Conservation (phyloP, 148 eudicot genomes). For the Amaranthus palmeri region DNA sequence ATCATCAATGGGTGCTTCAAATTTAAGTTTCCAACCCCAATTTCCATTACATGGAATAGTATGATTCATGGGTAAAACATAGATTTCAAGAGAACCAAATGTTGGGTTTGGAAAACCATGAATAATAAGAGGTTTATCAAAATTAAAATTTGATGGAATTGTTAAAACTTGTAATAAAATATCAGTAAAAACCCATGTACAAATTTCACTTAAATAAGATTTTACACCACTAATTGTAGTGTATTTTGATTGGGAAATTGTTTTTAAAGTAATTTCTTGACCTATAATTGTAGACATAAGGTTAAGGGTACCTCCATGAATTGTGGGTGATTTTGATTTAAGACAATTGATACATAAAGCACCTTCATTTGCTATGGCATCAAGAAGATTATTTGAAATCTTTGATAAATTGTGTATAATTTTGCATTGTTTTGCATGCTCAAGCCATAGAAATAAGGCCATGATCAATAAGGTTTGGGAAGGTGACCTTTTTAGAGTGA, state of each 20-base stretch:
- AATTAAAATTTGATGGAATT: neutral
- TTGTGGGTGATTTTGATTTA: constrained; percentile 15
- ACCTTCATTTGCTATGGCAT: constrained; percentile 31
- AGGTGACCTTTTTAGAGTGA: constrained; percentile 21
- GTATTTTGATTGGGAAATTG: constrained; percentile 20
- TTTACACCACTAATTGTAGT: constrained; percentile 33
- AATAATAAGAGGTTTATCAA: neutral
- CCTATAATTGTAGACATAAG: constrained; percentile 19
- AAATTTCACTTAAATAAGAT: constrained; percentile 21
- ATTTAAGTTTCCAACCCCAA: constrained; percentile 27
- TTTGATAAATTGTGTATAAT: constrained; percentile 7
- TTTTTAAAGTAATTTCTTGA: constrained; percentile 13
- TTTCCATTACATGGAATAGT: neutral
- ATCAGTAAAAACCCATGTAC: constrained; percentile 33
- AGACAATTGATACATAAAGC: constrained; percentile 25
- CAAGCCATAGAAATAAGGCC: constrained; percentile 38
- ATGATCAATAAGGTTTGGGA: constrained; percentile 29
- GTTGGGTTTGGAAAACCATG: constrained; percentile 24
- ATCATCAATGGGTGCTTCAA: constrained; percentile 29
- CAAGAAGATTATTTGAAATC: constrained; percentile 19
- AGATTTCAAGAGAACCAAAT: constrained; percentile 26
- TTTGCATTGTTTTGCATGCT: constrained; percentile 12
- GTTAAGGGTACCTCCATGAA: constrained; percentile 17
- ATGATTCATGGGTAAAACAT: constrained; percentile 1
- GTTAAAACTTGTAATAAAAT: constrained; percentile 29